Percentiles rank a stretch among this genome's conserved stretches.
Conservation (phyloP, 805 yeast species). For the Ogataea pilisensis region DNA sequence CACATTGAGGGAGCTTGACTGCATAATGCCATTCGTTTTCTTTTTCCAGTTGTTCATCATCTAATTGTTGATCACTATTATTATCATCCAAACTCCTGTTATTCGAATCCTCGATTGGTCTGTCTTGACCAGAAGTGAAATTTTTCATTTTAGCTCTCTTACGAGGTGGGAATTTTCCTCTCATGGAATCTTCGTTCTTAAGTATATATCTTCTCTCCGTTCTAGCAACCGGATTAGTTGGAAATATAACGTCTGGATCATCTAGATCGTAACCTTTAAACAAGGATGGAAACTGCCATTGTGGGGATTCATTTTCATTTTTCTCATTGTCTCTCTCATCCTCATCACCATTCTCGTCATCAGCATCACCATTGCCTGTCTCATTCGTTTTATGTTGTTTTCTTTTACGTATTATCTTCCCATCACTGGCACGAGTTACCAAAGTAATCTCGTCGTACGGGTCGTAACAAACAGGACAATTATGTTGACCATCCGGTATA, state of each 20-base stretch:
- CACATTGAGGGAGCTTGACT: conserved; percentile 66
- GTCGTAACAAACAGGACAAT: neutral
- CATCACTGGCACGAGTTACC: neutral
- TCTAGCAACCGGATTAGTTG: conserved; percentile 25
- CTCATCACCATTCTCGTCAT: neutral
- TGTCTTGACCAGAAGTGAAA: neutral
- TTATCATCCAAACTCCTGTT: too few relatives aligned
- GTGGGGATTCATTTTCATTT: neutral
- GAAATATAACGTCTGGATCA: conserved; percentile 28
- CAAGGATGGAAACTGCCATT: conserved; percentile 10
- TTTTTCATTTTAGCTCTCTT: neutral
- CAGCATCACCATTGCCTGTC: neutral
- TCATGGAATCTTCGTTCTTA: conserved; percentile 7
- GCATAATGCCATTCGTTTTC: conserved; percentile 49
- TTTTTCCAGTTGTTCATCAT: conserved; percentile 1
- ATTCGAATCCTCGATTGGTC: conserved; percentile 1
- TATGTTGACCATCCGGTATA: neutral
- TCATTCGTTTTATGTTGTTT: neutral
- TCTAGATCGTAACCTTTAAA: conserved; percentile 17
- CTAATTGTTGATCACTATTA: conserved; percentile 15
- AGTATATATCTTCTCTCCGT: conserved; percentile 12
- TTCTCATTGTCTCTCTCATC: neutral
- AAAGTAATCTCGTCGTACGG: neutral
- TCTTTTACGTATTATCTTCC: neutral
- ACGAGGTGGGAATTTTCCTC: neutral